phyloP scores from a whole-genome alignment of 2,329 filamentous ascomycete species.

The Fusarium foetens region DNA sequence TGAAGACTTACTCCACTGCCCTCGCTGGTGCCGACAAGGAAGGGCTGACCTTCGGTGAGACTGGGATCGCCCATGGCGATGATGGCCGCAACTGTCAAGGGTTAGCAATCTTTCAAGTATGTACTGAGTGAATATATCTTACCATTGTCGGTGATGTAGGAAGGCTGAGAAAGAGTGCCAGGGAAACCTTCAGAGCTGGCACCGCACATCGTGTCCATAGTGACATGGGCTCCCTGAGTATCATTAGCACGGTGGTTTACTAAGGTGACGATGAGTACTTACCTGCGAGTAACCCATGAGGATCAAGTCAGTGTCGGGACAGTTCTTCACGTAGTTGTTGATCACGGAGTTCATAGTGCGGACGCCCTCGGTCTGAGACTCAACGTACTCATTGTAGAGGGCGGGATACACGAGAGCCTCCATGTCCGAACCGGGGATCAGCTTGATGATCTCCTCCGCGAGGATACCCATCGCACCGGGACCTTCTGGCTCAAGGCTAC shows the following conservation, averaged over 20 bases:
- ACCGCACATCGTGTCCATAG: slow-evolving; percentile 21
- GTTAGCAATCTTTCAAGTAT: neutral
- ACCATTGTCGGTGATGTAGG: slow-evolving; percentile 5
- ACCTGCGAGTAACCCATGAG: slow-evolving; percentile 37
- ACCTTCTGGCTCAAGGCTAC: slow-evolving; percentile 33
- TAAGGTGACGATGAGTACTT: neutral
- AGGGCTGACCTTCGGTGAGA: slow-evolving; percentile 18
- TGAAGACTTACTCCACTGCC: slow-evolving; percentile 24
- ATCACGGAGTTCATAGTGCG: slow-evolving; percentile 14
- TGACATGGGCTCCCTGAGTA: slow-evolving; percentile 23
- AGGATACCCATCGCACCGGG: slow-evolving; percentile 32
- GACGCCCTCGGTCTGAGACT: slow-evolving; percentile 34
- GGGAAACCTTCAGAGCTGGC: slow-evolving; percentile 26
- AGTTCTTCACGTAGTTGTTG: slow-evolving; percentile 17
- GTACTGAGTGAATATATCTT: rapidly evolving
- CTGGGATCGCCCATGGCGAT: slow-evolving; percentile 31
- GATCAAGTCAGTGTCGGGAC: slow-evolving; percentile 30
- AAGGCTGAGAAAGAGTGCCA: neutral
- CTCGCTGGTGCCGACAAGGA: slow-evolving; percentile 21
- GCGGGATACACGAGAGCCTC: slow-evolving; percentile 38
- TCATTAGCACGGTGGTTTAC: neutral
- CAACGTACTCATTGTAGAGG: slow-evolving; percentile 23
- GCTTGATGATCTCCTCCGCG: slow-evolving; percentile 5
- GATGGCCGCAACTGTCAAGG: neutral
- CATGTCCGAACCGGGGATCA: slow-evolving; percentile 31